Evolutionary conservation across 2,329 filamentous ascomycete species (phyloP), one percentile per base, ranked within the genome.

Genomic region (Ophiostoma sp.): DNA sequence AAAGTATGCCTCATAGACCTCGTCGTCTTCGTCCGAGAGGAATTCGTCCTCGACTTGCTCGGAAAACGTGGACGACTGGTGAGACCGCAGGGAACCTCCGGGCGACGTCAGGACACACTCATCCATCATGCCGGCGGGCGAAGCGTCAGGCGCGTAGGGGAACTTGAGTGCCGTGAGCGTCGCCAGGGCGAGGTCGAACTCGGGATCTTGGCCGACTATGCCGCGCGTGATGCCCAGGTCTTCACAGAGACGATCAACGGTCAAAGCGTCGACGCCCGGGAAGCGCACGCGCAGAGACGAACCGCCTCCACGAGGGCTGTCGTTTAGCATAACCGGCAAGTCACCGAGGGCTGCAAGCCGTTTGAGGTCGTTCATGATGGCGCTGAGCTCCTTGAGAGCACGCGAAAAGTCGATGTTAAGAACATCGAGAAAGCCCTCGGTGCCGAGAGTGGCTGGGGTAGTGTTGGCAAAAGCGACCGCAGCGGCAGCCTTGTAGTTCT

Each of bases 331-430:
- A 45, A 98, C 86, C 0, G 94, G 93, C 27, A 99, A 80, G 75
- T 97, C 93, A 1, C 95, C 95, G 1, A 98, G 78, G 0, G 83
- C 80, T 0, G 92, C 86, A 0, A 99, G 81, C 47, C 87, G 86
- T 74, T 91, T 90, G 6, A 99, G 82, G 74, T 99, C 95, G 66
- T 89, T 89, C 74, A 95, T 84, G 0, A 94, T 85, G 5, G 87
- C 85, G 2, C 91, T 87, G 18, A 97, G 83, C 72, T 97, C 93
- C 78, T 94, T 91, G 70, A 97, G 79, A 1, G 92, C 89, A 66
- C 92, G 89, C 2, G 90, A 89, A 77, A 99, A 97, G 79, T 99
- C 95, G 62, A 89, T 85, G 27, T 92, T 92, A 8, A 99, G 85
- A 42, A 92, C 83, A 73, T 96, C 91, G 73, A 98, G 84, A 74